Evolutionary conservation across 1,139 yeast species (phyloP), one percentile per base, ranked within the genome.

Genomic region (Pichia sp.): DNA sequence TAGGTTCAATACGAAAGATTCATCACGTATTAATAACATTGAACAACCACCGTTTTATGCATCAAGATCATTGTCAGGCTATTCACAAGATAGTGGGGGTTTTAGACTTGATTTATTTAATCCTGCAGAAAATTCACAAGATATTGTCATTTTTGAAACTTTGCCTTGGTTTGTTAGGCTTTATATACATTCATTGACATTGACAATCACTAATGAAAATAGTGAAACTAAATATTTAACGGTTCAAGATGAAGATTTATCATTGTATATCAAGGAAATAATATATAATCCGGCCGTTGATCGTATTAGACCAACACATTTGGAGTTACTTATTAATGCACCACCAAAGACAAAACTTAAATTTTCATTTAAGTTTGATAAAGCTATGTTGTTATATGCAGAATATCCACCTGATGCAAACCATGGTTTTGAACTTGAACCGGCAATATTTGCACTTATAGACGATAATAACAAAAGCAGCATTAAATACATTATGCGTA

Each of bases 331-430:
- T 12, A 60, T 92, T 24, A 60, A 57, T 0, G 61, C 90, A 3
- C 97, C 96, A 0, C 74, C 95, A 2, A 60, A 68, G 3, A 72
- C 82, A 29, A 71, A 81, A 4, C 65, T 87, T 35, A 73, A 84
- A 1, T 58, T 92, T 46, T 76, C 83, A 3, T 87, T 86, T 60
- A 79, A 83, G 47, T 89, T 92, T 61, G 97, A 92, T 61, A 92
- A 90, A 63, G 80, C 96, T 0, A 70, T 92, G 58, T 71, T 94
- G 38, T 74, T 83, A 50, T 81, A 87, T 53, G 85, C 92, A 9
- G 98, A 94, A 62, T 94, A 94, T 58, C 98, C 98, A 11, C 98
- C 99, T 1, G 99, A 94, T 69, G 98, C 99, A 2, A 94, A 94
- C 62, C 97, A 92, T 56, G 99, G 99, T 0, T 94, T 92, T 63